Base-by-base conservation (phyloP, 2,329 filamentous ascomycete genomes). In the Rutstroemia sp. region DNA sequence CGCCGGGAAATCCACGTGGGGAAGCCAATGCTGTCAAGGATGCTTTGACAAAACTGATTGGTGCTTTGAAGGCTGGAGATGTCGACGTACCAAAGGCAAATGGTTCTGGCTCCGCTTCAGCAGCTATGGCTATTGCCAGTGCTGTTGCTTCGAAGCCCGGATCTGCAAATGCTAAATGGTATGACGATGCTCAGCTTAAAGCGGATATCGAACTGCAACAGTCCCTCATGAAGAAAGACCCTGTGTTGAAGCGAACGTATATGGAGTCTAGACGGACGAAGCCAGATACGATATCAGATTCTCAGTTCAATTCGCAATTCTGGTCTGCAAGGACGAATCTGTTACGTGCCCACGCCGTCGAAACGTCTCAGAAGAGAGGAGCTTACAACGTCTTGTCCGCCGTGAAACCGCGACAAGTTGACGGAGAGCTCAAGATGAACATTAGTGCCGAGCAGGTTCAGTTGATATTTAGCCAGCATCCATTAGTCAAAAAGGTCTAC, bases 361-460 rank as follows among this genome's bases (percentile, higher is more conserved):
- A 97, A 72, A 84, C 82, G 55, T 84, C 83, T 58, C 95, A 99
- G 74, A 87, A 85, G 64, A 87, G 88, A 62, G 94, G 92, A 5
- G 84, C 90, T 3, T 96, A 96, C 73, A 97, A 99, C 65, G 92
- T 97, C 6, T 77, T 99, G 17, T 92, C 94, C 0, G 88, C 88
- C 17, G 84, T 97, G 64, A 96, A 95, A 69, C 87, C 89, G 6
- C 82, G 85, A 54, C 82, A 87, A 5, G 84, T 88, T 56, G 84
- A 89, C 63, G 86, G 86, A 60, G 83, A 86, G 58, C 79, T 86
- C 46, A 90, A 87, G 70, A 77, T 96, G 64, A 92, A 88, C 66
- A 86, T 99, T 61, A 94, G 84, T 63, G 86, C 90, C 58, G 92
- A 96, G 71, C 92, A 97, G 71, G 89, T 97, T 51, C 87, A 92